phyloP scores from a whole-genome alignment of 345 rosid species.

The Eucalyptus globulus region DNA sequence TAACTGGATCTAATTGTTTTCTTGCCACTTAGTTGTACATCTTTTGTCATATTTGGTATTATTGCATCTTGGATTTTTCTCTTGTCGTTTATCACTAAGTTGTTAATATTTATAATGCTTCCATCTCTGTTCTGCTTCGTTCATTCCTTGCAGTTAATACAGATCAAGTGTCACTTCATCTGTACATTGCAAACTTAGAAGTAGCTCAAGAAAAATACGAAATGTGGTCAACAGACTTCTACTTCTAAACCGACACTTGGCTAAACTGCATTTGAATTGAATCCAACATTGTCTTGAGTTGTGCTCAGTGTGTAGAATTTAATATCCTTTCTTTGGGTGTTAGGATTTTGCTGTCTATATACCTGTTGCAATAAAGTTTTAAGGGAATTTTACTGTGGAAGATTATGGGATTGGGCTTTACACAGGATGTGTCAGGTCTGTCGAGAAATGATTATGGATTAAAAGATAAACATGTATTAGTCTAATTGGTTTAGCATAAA shows the following conservation, averaged over 20 bases:
- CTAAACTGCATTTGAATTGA: not conserved
- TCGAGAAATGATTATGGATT: not conserved
- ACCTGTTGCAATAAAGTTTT: not conserved
- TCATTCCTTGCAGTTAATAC: not conserved
- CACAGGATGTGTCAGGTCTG: not conserved
- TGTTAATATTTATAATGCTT: not conserved
- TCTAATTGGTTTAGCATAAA: not conserved
- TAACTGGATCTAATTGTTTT: not conserved
- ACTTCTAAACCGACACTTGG: not conserved
- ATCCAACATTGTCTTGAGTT: not conserved
- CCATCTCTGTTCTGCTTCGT: not conserved
- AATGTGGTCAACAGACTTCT: not conserved
- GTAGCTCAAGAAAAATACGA: not conserved
- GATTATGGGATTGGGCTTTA: not conserved
- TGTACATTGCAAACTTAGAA: not conserved
- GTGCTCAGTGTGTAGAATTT: not conserved
- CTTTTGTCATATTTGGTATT: not conserved
- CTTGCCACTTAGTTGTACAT: not conserved
- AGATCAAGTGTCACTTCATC: not conserved
- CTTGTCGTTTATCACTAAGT: not conserved
- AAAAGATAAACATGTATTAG: not conserved
- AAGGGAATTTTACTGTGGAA: not conserved
- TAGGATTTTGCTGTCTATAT: not conserved
- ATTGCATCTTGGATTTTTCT: not conserved
- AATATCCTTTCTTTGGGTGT: not conserved